Evolutionary conservation across 306 rosid genomes (phyloP), one percentile per base, ranked within the genome.

Genomic region (Cucurbita maxima): DNA sequence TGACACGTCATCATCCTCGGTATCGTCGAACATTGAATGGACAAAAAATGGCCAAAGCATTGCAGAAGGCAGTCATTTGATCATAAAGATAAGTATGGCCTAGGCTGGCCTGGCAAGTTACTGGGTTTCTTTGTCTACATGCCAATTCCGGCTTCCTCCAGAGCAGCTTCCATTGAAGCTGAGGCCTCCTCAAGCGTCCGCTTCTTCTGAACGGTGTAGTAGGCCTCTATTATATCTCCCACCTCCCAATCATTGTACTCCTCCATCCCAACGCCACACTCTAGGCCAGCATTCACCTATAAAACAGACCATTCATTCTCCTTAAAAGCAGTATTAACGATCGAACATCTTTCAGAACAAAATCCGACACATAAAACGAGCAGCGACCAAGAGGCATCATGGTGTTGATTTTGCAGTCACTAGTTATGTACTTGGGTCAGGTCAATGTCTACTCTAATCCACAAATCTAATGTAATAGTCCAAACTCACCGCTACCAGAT

Each of bases 121-220:
- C 72, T 71, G 69, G 76, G 58, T 75, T 72, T 63, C 76, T 82
- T 25, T 25, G 25, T 25, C 82, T 84, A 79, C 60, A 36, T 37
- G 79, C 78, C 12, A 36, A 75, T 74, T 77, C 92, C 89, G 60
- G 85, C 87, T 81, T 45, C 89, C 75, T 93, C 94, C 80, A 91
- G 78, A 1, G 99, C 99, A 36, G 97, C 96, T 60, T 88, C 86
- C 88, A 94, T 91, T 48, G 95, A 89, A 76, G 90, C 91, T 0
- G 97, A 94, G 41, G 99, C 99, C 81, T 94, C 99, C 76, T 94
- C 99, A 45, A 94, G 97, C 50, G 99, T 89, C 68, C 99, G 86
- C 75, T 77, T 88, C 88, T 91, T 94, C 85, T 86, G 78, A 84
- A 89, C 72, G 5, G 83, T 69, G 88, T 89, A 81, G 76, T 87